phyloP scores from a whole-genome alignment of 2,329 filamentous ascomycete species.

The Thelonectria blattea region DNA sequence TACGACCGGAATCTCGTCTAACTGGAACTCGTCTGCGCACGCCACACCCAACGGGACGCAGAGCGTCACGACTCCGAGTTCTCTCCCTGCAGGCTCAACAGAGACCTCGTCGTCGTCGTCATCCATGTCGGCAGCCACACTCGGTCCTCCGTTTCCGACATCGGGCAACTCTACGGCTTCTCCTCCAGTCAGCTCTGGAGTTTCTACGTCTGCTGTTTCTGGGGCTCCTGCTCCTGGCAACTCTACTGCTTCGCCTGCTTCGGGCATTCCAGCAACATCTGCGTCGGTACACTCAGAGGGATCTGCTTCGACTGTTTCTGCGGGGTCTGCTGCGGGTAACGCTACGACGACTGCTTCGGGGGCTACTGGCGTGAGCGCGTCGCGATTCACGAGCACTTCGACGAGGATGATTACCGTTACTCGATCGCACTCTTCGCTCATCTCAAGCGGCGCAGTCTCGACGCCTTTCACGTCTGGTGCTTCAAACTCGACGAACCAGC shows the following conservation, averaged over 20 bases:
- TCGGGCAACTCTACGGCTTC: background rate
- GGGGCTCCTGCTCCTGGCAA: no score
- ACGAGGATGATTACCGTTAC: background rate
- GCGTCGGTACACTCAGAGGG: no score
- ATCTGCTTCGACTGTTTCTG: no score
- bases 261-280: no score
- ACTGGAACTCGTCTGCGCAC: background rate
- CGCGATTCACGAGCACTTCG: background rate
- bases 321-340: no score
- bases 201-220: no score
- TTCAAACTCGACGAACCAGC: constrained; percentile 12
- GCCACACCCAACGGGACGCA: background rate
- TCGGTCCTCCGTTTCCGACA: background rate
- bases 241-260: no score
- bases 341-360: background rate
- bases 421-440: background rate
- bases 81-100: background rate
- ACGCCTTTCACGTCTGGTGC: constrained; percentile 1
- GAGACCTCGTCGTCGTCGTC: background rate
- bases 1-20: background rate
- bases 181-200: no score
- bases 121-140: background rate
- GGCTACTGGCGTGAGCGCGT: background rate
- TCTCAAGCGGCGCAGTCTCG: background rate
- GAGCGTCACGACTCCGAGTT: background rate